Evolutionary conservation across 2,329 filamentous ascomycete genomes (phyloP), one percentile per base, ranked within the genome.

Genomic region (Cladosporium sphaerospermum): DNA sequence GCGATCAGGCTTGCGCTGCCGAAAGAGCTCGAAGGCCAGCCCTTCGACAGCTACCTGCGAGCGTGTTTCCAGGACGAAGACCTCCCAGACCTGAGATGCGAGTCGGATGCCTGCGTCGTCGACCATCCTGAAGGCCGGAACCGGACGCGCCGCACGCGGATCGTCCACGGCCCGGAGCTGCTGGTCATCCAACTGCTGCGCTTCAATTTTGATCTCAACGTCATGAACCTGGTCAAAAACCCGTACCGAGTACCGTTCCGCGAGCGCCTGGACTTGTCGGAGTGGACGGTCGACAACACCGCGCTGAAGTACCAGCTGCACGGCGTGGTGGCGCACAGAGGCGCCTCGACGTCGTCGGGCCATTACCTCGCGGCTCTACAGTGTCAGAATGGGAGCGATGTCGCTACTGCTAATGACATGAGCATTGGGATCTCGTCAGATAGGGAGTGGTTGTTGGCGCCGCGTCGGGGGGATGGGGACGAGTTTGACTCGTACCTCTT

Each of bases 321-420:
- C 23, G 54, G 53, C 9, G 45, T 54, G 16, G 52, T 59, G 32
- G 37, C 45, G 13, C 57, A 57, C n/a, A 11, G 6, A 1, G 57
- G 57, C 31, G 11, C 19, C 2, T 43, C 13, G 13, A 8, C 45
- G 11, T 33, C 40, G 3, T 10, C 16, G 3, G 57, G 57, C 8
- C 57, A 59, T 43, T 59, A 59, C 34, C 31, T 59, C 14, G 50
- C 57, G 3, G 52, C 39, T n/a, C 53, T 58, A 18, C 43, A 16
- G 32, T 34, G 39, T 14, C 47, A 34, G 40, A 36, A 36, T 28
- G 52, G 69, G 71, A 10, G 3, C 10, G 42, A 40, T 4, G 39
- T 39, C 18, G 50, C 23, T 5, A n/a, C 3, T 10, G 28, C 36
- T 16, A 33, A 32, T 28, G 34, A 40, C 11, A n/a, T 4, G 19